Base-by-base conservation (phyloP, 169 alveolate species). In the Cryptosporidium xiaoi region DNA sequence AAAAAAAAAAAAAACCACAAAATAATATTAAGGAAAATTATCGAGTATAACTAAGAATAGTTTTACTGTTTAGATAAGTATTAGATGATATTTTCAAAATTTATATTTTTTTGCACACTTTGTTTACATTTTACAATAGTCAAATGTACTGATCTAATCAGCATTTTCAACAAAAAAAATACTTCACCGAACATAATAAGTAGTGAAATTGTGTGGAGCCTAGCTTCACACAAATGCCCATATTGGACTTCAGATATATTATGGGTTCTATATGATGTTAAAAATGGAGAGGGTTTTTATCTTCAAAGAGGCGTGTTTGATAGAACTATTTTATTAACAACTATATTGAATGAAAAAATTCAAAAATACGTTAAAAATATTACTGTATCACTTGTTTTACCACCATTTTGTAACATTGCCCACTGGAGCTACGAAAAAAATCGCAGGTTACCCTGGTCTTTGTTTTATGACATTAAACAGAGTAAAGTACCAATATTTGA, bases 391-490 rank as follows among this genome's bases (percentile, higher is more conserved):
- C 77, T 77, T 18, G 50, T 77, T 40, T 18, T 77, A 5, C 71
- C 71, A 10, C 87, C 87, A 33, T 77, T 77, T 62, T 77, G 87
- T 12, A 77, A 77, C 56, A 40, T 77, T 62, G 56, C 87, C 13
- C 87, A 77, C 27, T 77, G 87, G 87, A 60, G 62, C 16, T 77
- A 40, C 64, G 31, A 62, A 8, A 40, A 58, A 10, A 46, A 77
- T 29, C 62, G 87, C 6, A 56, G 87, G 48, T 34, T 77, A 24
- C 36, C 62, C 8, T 77, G 87, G 87, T 77, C 87, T 33, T 34
- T 36, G 1, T 60, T 77, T 27, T 77, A 29, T 36, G 56, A n/a
- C 3, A 77, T 77, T 8, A n/a, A 60, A 24, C 65, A 58, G 40
- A 60, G 40, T 40, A 20, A 33, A 60, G 24, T 62, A 12, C 53